These are phyloP conservation scores for Phaeophleospora eucalypticola DNA, from an alignment of 2,329 filamentous ascomycete species.

Conservation along the genomic window DNA sequence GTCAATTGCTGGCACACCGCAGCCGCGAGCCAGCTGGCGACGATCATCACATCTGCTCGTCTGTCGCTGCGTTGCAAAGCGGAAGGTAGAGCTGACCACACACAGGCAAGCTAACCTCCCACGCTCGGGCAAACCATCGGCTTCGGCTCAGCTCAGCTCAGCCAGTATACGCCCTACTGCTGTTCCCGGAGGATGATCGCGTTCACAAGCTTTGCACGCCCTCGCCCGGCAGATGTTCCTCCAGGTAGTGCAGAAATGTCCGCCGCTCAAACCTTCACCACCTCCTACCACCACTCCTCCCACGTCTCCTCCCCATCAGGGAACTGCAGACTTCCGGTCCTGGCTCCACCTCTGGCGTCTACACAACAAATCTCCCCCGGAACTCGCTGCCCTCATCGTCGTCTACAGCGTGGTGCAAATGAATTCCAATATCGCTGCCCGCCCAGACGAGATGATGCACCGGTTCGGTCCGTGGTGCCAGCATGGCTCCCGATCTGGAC, in stretches of 20 bases:
- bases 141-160: neutral
- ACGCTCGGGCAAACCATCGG: too few relatives aligned
- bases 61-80: too few relatives aligned
- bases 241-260: neutral
- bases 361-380: constrained; percentile 7
- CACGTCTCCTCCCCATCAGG: constrained; percentile 10
- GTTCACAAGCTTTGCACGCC: neutral
- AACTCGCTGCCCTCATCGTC: constrained; percentile 15
- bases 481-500: constrained; percentile 16
- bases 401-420: constrained; percentile 4
- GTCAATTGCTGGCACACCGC: neutral
- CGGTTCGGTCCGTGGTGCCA: constrained; percentile 15
- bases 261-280: constrained; percentile 2
- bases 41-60: too few relatives aligned
- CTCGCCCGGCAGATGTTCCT: neutral
- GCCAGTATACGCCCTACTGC: neutral
- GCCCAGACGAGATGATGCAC: constrained; percentile 4
- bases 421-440: neutral
- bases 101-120: too few relatives aligned
- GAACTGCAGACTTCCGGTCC: constrained; percentile 16
- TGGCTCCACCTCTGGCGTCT: constrained; percentile 6
- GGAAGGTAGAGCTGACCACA: too few relatives aligned
- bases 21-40: neutral
- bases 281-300: neutral
- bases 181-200: neutral